Evolutionary conservation across 2,329 filamentous ascomycete genomes (phyloP), one percentile per base, ranked within the genome.

Genomic region (Thielaviopsis euricoi): DNA sequence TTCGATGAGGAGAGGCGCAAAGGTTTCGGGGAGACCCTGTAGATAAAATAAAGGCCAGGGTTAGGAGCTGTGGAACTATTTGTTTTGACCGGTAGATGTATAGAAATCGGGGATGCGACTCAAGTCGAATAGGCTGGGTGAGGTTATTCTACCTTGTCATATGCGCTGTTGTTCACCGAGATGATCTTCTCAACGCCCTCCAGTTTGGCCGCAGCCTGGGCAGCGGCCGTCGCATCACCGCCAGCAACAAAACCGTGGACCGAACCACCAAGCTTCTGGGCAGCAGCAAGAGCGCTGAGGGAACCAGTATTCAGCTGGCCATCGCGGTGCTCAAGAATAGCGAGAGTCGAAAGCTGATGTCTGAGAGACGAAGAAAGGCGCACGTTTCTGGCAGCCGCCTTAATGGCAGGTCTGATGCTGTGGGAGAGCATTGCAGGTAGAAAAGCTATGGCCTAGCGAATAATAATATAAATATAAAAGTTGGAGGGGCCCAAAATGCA

Each of bases 181-280:
- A 98, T 80, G 61, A 98, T 81, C 77, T 96, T 97, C 66, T 95
- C 89, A 48, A 98, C 73, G 26, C 93, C 93, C 63, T 88, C 82
- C 46, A 95, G 84, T 73, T 95, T 95, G 62, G 89, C 86, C 23
- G 87, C 89, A 72, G 94, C 83, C 59, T 87, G 83, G 56, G 90
- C 93, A 6, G 83, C 85, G 57, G 71, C 67, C 72, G 89, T 87
- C 63, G 86, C 83, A 66, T 82, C 86, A 65, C 77, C 80, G 25
- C 93, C 93, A 33, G 93, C 93, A 56, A 97, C 74, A 65, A 98
- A 93, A 17, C 79, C 93, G 62, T 91, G 90, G 55, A 98, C 77
- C 6, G 86, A 74, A 3, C 90, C 91, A 58, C 91, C 91, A 7
- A 97, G 73, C 70, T 90, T 90, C 70, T 85, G 80, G 21, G 89